Conservation (phyloP, 371 early-diverging fungal species). For the Ecytonucleospora hepatopenaei region DNA sequence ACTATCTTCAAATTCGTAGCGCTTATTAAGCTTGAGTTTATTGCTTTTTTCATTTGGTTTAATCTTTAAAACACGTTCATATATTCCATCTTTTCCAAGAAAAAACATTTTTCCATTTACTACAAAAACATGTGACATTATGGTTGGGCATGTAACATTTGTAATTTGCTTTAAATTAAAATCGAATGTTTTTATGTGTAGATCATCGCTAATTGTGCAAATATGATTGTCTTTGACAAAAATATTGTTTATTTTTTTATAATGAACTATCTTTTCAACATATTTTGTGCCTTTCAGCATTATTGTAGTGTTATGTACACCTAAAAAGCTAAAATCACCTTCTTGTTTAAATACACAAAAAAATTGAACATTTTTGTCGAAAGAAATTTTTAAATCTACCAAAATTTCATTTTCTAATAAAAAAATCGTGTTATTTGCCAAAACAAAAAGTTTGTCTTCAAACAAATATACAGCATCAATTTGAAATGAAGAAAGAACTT, state of each 20-base stretch:
- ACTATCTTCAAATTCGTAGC: conserved; percentile 25
- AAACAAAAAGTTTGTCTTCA: background rate
- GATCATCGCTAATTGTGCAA: conserved; percentile 29
- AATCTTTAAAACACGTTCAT: background rate
- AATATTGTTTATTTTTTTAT: conserved; percentile 23
- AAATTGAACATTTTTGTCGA: too few species aligned
- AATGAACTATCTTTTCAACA: conserved; percentile 3
- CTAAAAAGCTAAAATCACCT: too few species aligned
- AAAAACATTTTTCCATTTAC: conserved; percentile 8
- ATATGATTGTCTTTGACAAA: conserved; percentile 13
- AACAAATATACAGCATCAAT: background rate
- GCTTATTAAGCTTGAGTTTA: background rate
- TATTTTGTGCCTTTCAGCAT: background rate
- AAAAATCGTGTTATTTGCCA: background rate
- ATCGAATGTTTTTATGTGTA: conserved; percentile 21
- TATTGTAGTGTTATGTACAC: too few species aligned
- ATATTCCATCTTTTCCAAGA: conserved; percentile 17
- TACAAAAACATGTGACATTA: conserved; percentile 8
- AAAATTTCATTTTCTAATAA: too few species aligned
- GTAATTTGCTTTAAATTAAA: conserved; percentile 17
- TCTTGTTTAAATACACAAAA: too few species aligned
- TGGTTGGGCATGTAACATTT: conserved; percentile 7
- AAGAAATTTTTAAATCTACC: too few species aligned
- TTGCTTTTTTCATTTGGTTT: background rate
- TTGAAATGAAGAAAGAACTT: background rate